Percentiles rank a stretch among this genome's conserved stretches.
Evolutionary conservation across 768 basidiomycete species (phyloP).

Genomic region (Tulasnella sp.): DNA sequence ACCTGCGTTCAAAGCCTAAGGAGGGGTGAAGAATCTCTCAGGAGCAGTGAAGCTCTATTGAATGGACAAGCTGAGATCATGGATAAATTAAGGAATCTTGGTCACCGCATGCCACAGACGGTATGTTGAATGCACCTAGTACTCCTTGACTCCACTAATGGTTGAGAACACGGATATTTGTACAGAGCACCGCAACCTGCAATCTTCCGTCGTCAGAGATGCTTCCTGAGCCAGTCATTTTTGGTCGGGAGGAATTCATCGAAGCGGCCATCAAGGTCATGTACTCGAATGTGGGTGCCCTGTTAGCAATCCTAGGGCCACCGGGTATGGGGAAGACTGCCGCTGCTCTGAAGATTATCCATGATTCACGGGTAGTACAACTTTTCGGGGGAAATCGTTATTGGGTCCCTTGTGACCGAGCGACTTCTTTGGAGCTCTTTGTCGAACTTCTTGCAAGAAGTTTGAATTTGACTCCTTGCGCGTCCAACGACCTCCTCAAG

Average conservation of each 20-base stretch:
- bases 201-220: not conserved
- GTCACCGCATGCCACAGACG: too few relatives aligned
- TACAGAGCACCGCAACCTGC: not conserved
- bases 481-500: slow-evolving; percentile 19
- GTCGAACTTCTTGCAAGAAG: not conserved
- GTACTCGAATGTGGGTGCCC: too few relatives aligned
- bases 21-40: not conserved
- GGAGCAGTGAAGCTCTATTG: too few relatives aligned
- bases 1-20: not conserved
- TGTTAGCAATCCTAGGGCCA: not conserved
- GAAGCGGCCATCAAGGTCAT: too few relatives aligned
- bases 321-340: not conserved
- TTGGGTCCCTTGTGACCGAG: not conserved
- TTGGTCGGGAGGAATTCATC: too few relatives aligned
- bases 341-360: not conserved
- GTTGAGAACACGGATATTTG: not conserved
- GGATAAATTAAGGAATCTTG: too few relatives aligned
- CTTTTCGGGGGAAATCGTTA: not conserved
- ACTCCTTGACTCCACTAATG: too few relatives aligned
- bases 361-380: not conserved
- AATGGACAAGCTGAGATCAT: too few relatives aligned
- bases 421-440: not conserved
- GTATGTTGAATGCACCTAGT: too few relatives aligned
- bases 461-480: too few relatives aligned
- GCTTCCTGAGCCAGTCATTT: not conserved